These are phyloP conservation scores for Spironucleus salmonicida DNA, from an alignment of 208 protist genomes.

Conservation along the genomic window DNA sequence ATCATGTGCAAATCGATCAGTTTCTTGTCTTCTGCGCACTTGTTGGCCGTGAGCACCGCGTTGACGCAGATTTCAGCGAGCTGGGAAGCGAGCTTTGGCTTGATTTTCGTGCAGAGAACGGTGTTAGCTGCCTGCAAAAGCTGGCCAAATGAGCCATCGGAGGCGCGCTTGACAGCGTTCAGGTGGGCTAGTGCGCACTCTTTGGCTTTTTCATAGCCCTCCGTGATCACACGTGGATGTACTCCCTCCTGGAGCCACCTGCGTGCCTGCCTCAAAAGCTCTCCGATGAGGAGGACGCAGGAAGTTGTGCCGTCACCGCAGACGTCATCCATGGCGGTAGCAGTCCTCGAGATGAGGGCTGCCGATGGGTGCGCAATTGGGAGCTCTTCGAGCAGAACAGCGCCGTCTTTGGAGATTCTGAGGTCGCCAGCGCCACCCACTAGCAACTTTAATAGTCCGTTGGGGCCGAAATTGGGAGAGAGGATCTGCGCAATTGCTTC, in stretches of 20 bases:
- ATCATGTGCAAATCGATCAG: constrained; percentile 95
- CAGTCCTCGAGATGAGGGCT: constrained; percentile 87
- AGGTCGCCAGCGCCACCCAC: constrained; percentile 92
- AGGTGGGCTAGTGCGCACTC: constrained; percentile 66
- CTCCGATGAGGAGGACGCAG: constrained; percentile 92
- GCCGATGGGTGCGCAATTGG: constrained; percentile 99
- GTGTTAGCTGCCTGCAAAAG: constrained; percentile 45
- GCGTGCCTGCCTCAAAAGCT: constrained; percentile 92
- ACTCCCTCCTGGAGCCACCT: constrained; percentile 87
- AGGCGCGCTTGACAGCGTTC: background rate
- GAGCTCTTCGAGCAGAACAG: constrained; percentile 95
- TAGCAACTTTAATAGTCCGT: constrained; percentile 96
- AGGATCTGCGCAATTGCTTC: constrained; percentile 86
- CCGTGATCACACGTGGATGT: constrained; percentile 85
- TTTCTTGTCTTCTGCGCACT: constrained; percentile 59
- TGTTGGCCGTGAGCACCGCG: constrained; percentile 54
- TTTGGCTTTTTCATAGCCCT: constrained; percentile 79
- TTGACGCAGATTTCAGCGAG: constrained; percentile 78
- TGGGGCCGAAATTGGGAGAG: constrained; percentile 94
- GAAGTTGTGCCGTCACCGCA: constrained; percentile 97
- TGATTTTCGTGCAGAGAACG: constrained; percentile 77
- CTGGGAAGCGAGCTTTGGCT: constrained; percentile 58
- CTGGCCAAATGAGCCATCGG: background rate
- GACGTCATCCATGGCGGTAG: constrained; percentile 97
- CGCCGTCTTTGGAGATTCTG: constrained; percentile 99